Evolutionary conservation across 2,329 filamentous ascomycete species (phyloP).

Genomic region (Fusarium verrucosum): DNA sequence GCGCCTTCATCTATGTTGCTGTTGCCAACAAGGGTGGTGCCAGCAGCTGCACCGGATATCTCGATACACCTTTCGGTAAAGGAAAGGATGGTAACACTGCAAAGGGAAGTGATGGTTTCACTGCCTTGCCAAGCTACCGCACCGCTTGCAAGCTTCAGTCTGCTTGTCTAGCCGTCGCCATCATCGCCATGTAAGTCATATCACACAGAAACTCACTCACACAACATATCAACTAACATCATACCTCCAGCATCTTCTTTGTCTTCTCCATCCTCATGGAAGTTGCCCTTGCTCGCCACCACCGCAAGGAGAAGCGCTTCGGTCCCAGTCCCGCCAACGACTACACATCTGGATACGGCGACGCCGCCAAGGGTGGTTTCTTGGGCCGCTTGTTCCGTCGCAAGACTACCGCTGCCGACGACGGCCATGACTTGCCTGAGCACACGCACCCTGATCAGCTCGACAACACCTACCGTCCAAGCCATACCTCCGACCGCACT

Average conservation of each 20-base stretch:
- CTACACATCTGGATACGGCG: slow-evolving; percentile 68
- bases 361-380: slow-evolving; percentile 49
- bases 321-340: slow-evolving; percentile 60
- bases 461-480: slow-evolving; percentile 51
- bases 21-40: slow-evolving; percentile 76
- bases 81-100: slow-evolving; percentile 64
- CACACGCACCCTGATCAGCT: slow-evolving; percentile 55
- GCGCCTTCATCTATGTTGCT: slow-evolving; percentile 83
- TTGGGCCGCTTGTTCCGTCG: slow-evolving; percentile 48
- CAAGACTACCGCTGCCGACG: slow-evolving; percentile 36
- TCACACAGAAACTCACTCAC: not conserved
- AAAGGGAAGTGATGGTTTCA: slow-evolving; percentile 60
- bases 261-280: slow-evolving; percentile 76
- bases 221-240: not conserved
- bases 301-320: slow-evolving; percentile 78
- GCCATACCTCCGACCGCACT: slow-evolving; percentile 53
- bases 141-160: slow-evolving; percentile 78
- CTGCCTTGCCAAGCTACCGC: slow-evolving; percentile 56
- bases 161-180: slow-evolving; percentile 78
- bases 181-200: slow-evolving; percentile 73
- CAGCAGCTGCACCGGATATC: slow-evolving; percentile 65
- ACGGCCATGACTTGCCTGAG: slow-evolving; percentile 50
- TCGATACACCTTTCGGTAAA: slow-evolving; percentile 74
- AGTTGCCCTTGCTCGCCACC: slow-evolving; percentile 72
- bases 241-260: slow-evolving; percentile 72